Base-by-base conservation (phyloP, 192 early-diverging fungal species). In the Geranomyces variabilis region DNA sequence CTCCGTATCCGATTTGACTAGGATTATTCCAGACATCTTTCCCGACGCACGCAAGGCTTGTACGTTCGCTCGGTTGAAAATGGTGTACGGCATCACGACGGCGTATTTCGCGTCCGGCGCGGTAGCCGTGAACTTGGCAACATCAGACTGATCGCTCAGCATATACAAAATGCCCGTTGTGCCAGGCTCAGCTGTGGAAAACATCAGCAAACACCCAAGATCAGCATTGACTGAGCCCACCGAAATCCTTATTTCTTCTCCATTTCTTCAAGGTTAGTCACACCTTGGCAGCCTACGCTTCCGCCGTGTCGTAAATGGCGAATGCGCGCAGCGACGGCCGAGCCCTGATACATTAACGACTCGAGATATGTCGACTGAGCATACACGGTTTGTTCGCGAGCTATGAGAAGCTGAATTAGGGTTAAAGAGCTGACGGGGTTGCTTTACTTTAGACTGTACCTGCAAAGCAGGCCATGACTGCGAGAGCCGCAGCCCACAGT, bases 221-320 rank as follows among this genome's bases (percentile, higher is more conserved):
- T 73, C 21, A 73, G n/a, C 45, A 17, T 80, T 79, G 81, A 66
- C 62, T 15, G 15, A 63, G 34, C 19, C 29, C 59, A 51, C 29
- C n/a, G n/a, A n/a, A n/a, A n/a, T n/a, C n/a, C n/a, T n/a, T n/a
- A 15, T 46, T 31, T 17, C 13, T n/a, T 31, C 9, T n/a, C 43
- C 48, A 30, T 31, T 0, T 29, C 19, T 0, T 56, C 15, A 19
- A 15, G 21, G 15, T 1, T 14, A 19, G 19, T 67, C 22, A 29
- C 43, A 88, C 89, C 72, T 69, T 86, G 84, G 63, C 89, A 90
- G 29, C 90, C 90, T 22, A 84, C 77, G 7, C 69, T 67, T 22
- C 81, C 83, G 17, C 83, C 80, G 3, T 84, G 80, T 66, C 84
- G 87, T 24, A 89, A 75, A 36, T 89, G 55, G 12, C 89, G 79